Base-by-base conservation (phyloP, 108 stramenopile species). In the Nitzschia palea region DNA sequence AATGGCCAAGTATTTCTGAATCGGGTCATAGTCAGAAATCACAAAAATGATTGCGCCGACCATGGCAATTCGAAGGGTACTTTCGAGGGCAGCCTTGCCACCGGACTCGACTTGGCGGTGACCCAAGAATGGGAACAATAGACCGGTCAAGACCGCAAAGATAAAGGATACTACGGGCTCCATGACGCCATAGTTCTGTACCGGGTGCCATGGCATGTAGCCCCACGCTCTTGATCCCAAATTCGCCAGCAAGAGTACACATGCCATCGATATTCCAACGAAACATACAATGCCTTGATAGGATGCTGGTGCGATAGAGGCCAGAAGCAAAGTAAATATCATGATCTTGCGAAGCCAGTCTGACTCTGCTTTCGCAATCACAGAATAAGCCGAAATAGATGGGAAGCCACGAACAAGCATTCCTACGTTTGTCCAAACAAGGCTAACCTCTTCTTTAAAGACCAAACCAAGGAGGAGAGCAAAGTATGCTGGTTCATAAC, bases 151-250 rank as follows among this genome's bases (percentile, higher is more conserved):
- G 10, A 84, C 51, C 5, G 89, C 86, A 36, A 67, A 52, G 8
- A 81, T 9, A 27, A 70, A 84, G 0, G 80, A 77, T 9, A 82
- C 12, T 20, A 73, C 18, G 17, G 80, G 65, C 23, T 79, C 77
- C 50, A 81, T 55, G 25, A 31, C 6, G 26, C 80, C 77, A 33
- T 54, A 53, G 14, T 67, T 67, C 4, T 55, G 48, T 22, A 86
- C 50, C 5, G 89, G 84, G 25, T 75, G 71, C 82, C 84, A 84
- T 31, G 74, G 80, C 68, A 90, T 69, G 50, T 76, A 79, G 33
- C 67, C 36, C 89, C 89, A 90, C 3, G 86, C 84, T 30, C 82
- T 74, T 5, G 89, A 55, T 40, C 89, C 89, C 35, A 90, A 59
- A 65, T 90, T 90, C 18, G 86, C 86, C 50, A 79, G 63, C 26